These are phyloP conservation scores for Globisporangium cystogenes DNA, from an alignment of 352 stramenopile species.

Conservation along the genomic window DNA sequence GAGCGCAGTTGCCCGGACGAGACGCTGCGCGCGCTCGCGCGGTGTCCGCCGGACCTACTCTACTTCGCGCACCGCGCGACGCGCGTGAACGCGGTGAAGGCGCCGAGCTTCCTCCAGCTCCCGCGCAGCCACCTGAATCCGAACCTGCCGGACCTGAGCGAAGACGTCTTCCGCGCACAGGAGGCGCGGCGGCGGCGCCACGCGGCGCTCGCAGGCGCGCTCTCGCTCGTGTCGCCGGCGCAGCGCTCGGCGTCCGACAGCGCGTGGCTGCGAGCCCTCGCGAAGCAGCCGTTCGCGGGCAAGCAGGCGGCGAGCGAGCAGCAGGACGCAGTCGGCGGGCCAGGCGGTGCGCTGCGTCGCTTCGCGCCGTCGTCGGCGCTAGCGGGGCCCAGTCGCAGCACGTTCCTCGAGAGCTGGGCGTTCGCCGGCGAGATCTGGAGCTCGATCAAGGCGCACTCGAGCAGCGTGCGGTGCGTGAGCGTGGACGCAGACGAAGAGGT, in stretches of 20 bases:
- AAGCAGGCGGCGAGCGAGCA: neutral
- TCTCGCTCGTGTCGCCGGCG: neutral
- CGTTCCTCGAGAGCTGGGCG: conserved; percentile 18
- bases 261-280: conserved; percentile 26
- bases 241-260: conserved; percentile 11
- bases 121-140: conserved; percentile 30
- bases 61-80: conserved; percentile 48
- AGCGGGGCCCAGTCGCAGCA: neutral
- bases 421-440: conserved; percentile 42
- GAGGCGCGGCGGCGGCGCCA: conserved; percentile 40
- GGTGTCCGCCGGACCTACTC: conserved; percentile 37
- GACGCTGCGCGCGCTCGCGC: neutral
- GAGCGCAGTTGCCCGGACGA: too few species aligned
- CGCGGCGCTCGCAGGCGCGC: neutral
- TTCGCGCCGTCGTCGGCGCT: neutral
- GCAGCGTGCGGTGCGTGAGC: conserved; percentile 37
- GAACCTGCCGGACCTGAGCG: conserved; percentile 43
- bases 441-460: conserved; percentile 63
- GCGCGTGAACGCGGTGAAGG: conserved; percentile 47
- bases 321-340: neutral
- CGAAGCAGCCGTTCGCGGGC: conserved; percentile 13
- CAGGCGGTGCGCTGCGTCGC: neutral
- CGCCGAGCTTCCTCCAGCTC: conserved; percentile 57
- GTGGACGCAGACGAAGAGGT: conserved; percentile 61
- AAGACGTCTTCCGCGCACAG: conserved; percentile 44